Base-by-base conservation (phyloP, 345 rosid genomes). In the Diplotaxis tenuifolia region DNA sequence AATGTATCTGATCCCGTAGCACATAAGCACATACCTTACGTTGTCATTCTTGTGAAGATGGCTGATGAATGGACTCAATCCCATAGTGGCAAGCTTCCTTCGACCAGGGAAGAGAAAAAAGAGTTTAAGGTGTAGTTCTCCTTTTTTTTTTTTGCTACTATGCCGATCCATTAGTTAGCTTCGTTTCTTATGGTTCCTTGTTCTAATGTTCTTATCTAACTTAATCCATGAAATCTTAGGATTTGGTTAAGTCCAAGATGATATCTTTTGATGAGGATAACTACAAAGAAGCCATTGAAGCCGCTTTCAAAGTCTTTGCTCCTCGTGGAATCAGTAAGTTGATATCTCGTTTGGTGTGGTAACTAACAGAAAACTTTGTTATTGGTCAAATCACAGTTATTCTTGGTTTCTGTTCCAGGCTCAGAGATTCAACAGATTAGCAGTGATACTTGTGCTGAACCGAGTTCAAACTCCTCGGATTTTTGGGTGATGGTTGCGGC, bases 401-500 rank as follows among this genome's bases (percentile, higher is more conserved):
- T 61, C 56, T 28, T 70, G 28, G 20, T 60, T 71, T 65, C 28
- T 73, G 36, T 59, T 62, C 28, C 83, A 95, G 99, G 86, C 78
- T 54, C 87, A 66, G 92, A 87, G 76, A 70, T 94, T 70, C 89
- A 62, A 80, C 82, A 78, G 72, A 75, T 92, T 65, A 82, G 77
- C 56, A 74, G 75, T 67, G 99, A 95, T 76, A 82, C 84, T 70
- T 85, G 86, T 70, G 81, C 78, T 68, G 97, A 88, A 79, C 80
- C 81, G 71, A 81, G 73, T 76, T 82, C 88, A 52, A 83, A 55
- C 74, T 90, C 99, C 55, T 90, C 97, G 15, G 87, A 86, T 57
- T 92, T 92, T 84, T 92, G 99, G 99, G 96, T 95, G 84, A 89
- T 95, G 96, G 89, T 88, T 67, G 96, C 96, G 52, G 97, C 96